Percentiles rank a stretch among this genome's conserved stretches.
Evolutionary conservation across 2,329 filamentous ascomycete species (phyloP).

Genomic region (Cladosporium austrohemisphaericum): DNA sequence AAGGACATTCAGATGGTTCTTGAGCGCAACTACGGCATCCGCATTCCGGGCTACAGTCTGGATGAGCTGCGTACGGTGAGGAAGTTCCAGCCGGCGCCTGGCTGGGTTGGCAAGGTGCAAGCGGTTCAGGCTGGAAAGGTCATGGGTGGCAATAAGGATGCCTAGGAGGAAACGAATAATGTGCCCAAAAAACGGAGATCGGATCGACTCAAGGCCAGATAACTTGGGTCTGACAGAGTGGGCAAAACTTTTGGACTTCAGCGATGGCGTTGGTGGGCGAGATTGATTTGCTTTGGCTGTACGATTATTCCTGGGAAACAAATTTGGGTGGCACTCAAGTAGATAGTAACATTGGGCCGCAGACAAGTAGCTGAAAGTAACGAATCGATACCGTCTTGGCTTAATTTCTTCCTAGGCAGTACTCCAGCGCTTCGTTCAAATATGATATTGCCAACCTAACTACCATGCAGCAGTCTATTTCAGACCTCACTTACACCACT

Average conservation of each 20-base stretch:
- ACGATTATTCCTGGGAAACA: background rate
- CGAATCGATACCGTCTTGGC: no score
- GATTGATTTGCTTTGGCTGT: background rate
- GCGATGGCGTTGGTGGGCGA: conserved; percentile 3
- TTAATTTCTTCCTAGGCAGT: background rate
- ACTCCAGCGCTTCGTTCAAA: background rate
- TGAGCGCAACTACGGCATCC: conserved; percentile 67
- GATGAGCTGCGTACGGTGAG: conserved; percentile 92
- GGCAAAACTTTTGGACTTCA: conserved; percentile 1
- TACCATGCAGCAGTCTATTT: background rate
- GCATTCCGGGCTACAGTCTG: conserved; percentile 87
- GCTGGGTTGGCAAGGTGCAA: conserved; percentile 96
- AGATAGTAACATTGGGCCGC: background rate
- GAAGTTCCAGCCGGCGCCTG: conserved; percentile 82
- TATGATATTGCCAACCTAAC: background rate
- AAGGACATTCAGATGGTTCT: conserved; percentile 56
- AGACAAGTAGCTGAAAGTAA: background rate
- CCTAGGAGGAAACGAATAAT: no score
- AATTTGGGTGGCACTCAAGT: background rate
- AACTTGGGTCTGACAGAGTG: no score
- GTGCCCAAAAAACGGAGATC: no score
- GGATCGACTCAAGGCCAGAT: no score
- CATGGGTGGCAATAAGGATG: conserved; percentile 42
- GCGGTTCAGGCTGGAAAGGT: conserved; percentile 91
- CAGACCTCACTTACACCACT: background rate